phyloP scores from a whole-genome alignment of 2,329 filamentous ascomycete genomes.

The Chalara sp. region DNA sequence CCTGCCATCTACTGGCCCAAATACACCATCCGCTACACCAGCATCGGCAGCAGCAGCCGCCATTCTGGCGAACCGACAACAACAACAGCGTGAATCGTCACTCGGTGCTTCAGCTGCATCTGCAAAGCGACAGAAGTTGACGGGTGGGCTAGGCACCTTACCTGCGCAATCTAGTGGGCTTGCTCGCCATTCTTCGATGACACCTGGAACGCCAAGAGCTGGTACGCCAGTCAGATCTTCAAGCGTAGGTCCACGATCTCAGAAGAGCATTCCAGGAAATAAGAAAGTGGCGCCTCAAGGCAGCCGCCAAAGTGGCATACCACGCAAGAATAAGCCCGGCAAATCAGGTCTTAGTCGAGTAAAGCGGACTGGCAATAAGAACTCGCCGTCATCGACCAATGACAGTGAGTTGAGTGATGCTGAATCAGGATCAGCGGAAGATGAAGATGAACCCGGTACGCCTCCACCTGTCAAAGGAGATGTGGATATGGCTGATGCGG shows the following conservation, averaged over 20 bases:
- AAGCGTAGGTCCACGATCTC: slow-evolving; percentile 49
- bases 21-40: slow-evolving; percentile 49
- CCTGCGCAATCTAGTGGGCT: slow-evolving; percentile 50
- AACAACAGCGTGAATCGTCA: slow-evolving; percentile 50
- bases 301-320: slow-evolving; percentile 23
- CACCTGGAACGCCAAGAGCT: slow-evolving; percentile 55
- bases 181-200: slow-evolving; percentile 55
- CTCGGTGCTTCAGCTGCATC: slow-evolving; percentile 57
- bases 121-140: slow-evolving; percentile 42
- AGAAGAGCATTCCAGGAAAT: slow-evolving; percentile 24
- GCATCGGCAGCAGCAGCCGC: slow-evolving; percentile 54
- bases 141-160: slow-evolving; percentile 36
- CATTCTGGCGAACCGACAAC: slow-evolving; percentile 51
- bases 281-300: slow-evolving; percentile 27
- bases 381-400: slow-evolving; percentile 55
- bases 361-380: slow-evolving; percentile 45
- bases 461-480: slow-evolving; percentile 39
- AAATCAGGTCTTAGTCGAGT: slow-evolving; percentile 59
- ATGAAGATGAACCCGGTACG: slow-evolving; percentile 35
- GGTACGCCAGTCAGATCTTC: slow-evolving; percentile 39
- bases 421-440: slow-evolving; percentile 46
- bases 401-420: slow-evolving; percentile 62
- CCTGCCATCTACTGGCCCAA: slow-evolving; percentile 14
- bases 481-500: slow-evolving; percentile 44
- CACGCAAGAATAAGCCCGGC: slow-evolving; percentile 21